A percentile compares a stretch with the other conserved stretches of the same genome.
Evolutionary conservation across 2,329 filamentous ascomycete species (phyloP).

Genomic region (Fusarium sp.): DNA sequence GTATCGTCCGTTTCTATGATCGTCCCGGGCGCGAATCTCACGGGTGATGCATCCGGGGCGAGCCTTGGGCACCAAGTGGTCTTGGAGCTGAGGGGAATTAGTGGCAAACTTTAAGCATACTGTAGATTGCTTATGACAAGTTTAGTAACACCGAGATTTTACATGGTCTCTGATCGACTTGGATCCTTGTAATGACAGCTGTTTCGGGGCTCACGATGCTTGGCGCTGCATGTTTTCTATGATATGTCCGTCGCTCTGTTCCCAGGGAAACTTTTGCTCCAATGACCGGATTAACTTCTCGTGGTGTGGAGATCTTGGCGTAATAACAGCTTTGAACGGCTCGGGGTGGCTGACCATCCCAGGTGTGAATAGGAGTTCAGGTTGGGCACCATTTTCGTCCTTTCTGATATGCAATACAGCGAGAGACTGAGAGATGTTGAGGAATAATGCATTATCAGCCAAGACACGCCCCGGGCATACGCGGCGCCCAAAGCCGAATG

Average conservation of each 20-base stretch:
- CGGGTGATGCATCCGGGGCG: neutral
- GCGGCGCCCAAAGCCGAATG: conserved; percentile 52
- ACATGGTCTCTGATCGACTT: neutral
- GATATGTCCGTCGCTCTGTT: conserved; percentile 21
- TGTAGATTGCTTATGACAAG: neutral
- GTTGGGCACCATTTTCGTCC: neutral
- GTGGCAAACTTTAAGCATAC: conserved; percentile 1
- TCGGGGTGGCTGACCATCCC: conserved; percentile 33
- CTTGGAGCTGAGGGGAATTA: neutral
- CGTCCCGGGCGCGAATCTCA: conserved; percentile 5
- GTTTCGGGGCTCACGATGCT: neutral
- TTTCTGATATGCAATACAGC: conserved; percentile 57
- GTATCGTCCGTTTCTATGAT: neutral
- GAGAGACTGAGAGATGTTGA: conserved; percentile 55
- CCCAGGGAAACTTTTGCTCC: conserved; percentile 33
- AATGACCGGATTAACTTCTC: conserved; percentile 25
- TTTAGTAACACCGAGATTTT: conserved; percentile 1
- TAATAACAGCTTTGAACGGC: conserved; percentile 23
- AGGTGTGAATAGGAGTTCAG: conserved; percentile 16
- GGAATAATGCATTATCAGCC: conserved; percentile 46
- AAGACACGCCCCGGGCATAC: conserved; percentile 50
- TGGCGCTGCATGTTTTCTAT: conserved; percentile 18
- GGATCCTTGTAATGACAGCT: neutral
- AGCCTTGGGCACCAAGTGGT: conserved; percentile 8
- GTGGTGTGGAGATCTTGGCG: conserved; percentile 21